Conservation (phyloP, 75 land plant genomes). For the Ceratopteris richardii region DNA sequence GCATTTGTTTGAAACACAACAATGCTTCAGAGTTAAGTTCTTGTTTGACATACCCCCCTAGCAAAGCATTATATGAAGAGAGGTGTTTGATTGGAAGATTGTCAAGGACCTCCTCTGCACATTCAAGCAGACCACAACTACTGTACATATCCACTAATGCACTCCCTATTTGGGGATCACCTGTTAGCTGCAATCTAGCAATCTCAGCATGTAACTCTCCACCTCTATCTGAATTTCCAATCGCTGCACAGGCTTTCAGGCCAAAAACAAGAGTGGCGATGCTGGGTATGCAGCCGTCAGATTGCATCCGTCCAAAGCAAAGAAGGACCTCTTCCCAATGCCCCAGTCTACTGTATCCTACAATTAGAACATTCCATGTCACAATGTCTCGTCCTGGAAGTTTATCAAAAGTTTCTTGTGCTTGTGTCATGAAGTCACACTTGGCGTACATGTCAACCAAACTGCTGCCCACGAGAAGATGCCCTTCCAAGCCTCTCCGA, state of each 20-base stretch:
- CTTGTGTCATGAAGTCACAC: conserved; percentile 9
- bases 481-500: not conserved
- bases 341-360: conserved; percentile 16
- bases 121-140: conserved; percentile 24
- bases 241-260: conserved; percentile 31
- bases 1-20: conserved; percentile 3
- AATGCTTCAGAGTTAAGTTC: conserved; percentile 9
- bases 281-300: conserved; percentile 34
- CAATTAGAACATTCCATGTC: conserved; percentile 12
- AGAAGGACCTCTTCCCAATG: conserved; percentile 10
- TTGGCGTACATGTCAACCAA: conserved; percentile 16
- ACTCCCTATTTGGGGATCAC: conserved; percentile 44
- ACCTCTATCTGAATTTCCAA: conserved; percentile 15
- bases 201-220: conserved; percentile 43
- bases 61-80: conserved; percentile 54
- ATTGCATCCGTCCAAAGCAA: conserved; percentile 29
- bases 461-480: conserved; percentile 2
- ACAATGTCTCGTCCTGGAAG: conserved; percentile 4
- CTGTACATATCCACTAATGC: conserved; percentile 39
- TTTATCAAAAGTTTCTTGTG: conserved; percentile 4
- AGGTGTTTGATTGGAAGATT: conserved; percentile 35
- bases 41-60: conserved; percentile 57
- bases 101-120: conserved; percentile 18
- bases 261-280: conserved; percentile 39
- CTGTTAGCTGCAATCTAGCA: not conserved